Percentiles rank a stretch among this genome's conserved stretches.
Conservation (phyloP, 2,329 filamentous ascomycete species). For the Metarhizium album region DNA sequence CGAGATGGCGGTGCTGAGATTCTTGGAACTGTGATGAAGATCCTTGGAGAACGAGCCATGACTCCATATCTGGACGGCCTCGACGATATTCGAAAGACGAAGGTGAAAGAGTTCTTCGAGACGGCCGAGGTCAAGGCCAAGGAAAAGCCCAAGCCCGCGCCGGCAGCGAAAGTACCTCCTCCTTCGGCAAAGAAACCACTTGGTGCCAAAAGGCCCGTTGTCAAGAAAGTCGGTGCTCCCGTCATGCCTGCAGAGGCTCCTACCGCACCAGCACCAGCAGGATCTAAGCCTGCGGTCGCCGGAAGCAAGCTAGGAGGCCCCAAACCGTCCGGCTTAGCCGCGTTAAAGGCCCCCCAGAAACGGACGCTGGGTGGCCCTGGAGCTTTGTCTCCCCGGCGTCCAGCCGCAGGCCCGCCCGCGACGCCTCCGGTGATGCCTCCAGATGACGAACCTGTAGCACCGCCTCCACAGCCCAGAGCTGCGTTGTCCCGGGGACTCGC, state of each 20-base stretch:
- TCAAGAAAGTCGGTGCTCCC: slow-evolving; percentile 35
- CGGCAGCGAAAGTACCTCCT: slow-evolving; percentile 42
- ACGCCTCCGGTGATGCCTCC: slow-evolving; percentile 37
- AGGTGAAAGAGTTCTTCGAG: slow-evolving; percentile 88
- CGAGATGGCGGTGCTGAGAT: slow-evolving; percentile 86
- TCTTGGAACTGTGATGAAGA: slow-evolving; percentile 94
- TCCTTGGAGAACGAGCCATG: slow-evolving; percentile 94
- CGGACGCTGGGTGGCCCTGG: slow-evolving; percentile 38
- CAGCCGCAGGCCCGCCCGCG: slow-evolving; percentile 34
- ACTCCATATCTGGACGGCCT: slow-evolving; percentile 81
- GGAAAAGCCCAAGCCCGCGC: slow-evolving; percentile 71
- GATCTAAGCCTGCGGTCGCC: slow-evolving; percentile 35
- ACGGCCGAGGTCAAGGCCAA: slow-evolving; percentile 39
- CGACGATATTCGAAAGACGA: slow-evolving; percentile 90
- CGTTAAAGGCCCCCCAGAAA: slow-evolving; percentile 50
- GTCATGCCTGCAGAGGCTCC: slow-evolving; percentile 35
- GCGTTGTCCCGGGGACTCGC: slow-evolving; percentile 71
- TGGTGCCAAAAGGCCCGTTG: slow-evolving; percentile 29
- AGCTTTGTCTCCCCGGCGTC: slow-evolving; percentile 42
- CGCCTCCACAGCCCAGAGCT: slow-evolving; percentile 50
- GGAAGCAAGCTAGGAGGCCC: slow-evolving; percentile 45
- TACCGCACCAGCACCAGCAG: slow-evolving; percentile 47
- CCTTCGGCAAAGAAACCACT: slow-evolving; percentile 36
- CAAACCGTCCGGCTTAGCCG: slow-evolving; percentile 40
- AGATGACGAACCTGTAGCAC: slow-evolving; percentile 48